Percentiles rank a stretch among this genome's conserved stretches.
phyloP scores from a whole-genome alignment of 108 stramenopile genomes.

The Cyclotella kingstonii region DNA sequence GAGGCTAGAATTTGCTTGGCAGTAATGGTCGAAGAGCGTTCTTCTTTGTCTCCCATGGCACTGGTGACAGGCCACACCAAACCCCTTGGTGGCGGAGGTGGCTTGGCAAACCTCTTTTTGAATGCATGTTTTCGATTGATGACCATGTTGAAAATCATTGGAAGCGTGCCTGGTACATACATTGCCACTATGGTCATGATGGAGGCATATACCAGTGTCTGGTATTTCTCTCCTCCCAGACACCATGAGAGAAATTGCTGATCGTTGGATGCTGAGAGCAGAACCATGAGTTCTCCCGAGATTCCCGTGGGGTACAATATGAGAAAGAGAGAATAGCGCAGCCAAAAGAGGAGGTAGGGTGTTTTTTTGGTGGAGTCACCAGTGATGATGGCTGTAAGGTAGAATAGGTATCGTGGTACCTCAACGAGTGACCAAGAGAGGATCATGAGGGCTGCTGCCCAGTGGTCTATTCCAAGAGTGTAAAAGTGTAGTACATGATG shows the following conservation, averaged over 20 bases:
- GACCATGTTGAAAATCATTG: conserved; percentile 96
- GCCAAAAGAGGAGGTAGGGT: conserved; percentile 93
- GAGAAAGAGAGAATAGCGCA: conserved; percentile 94
- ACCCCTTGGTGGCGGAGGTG: conserved; percentile 87
- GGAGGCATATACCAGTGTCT: conserved; percentile 52
- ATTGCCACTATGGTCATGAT: conserved; percentile 64
- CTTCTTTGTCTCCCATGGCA: conserved; percentile 59
- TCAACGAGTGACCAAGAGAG: conserved; percentile 88
- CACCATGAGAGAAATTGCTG: conserved; percentile 46
- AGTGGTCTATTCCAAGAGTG: conserved; percentile 51
- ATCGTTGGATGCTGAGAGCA: conserved; percentile 65
- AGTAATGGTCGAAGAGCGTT: conserved; percentile 82
- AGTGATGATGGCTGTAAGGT: conserved; percentile 80
- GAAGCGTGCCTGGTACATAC: conserved; percentile 86
- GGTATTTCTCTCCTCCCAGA: conserved; percentile 34
- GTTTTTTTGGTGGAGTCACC: conserved; percentile 87
- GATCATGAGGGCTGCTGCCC: conserved; percentile 86
- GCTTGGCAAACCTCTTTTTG: conserved; percentile 87
- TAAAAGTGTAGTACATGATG: not conserved
- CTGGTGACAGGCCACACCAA: conserved; percentile 84
- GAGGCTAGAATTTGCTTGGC: conserved; percentile 86
- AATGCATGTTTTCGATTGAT: conserved; percentile 87
- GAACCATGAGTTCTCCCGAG: conserved; percentile 86
- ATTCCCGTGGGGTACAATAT: conserved; percentile 96
- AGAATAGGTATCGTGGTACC: conserved; percentile 95